Conservation (phyloP, 257 asterid genomes). For the Nicotiana noctiflora region DNA sequence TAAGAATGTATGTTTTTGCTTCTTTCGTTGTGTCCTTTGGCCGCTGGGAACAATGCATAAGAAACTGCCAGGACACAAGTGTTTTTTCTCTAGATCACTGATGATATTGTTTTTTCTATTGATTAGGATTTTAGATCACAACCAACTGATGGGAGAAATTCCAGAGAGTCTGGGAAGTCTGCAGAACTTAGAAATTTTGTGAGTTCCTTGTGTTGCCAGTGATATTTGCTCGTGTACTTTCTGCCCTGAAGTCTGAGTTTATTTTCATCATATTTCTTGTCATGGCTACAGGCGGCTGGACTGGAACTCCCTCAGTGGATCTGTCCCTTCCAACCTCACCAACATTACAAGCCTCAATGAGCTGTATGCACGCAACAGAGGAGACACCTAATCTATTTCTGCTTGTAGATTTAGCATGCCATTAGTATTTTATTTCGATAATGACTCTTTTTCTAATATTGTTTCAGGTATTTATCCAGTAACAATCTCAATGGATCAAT, state of each 20-base stretch:
- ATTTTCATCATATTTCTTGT: constrained; percentile 13
- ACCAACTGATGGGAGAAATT: constrained; percentile 49
- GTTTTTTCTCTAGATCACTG: constrained; percentile 1
- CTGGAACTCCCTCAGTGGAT: constrained; percentile 50
- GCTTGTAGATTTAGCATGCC: neutral
- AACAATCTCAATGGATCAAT: constrained; percentile 54
- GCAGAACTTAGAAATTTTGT: constrained; percentile 59
- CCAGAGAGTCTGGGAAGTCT: constrained; percentile 59
- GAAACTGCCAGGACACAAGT: neutral
- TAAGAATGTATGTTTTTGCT: neutral
- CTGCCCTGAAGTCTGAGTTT: neutral
- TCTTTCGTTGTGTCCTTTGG: neutral
- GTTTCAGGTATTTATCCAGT: constrained; percentile 65
- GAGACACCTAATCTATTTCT: neutral
- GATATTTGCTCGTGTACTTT: neutral
- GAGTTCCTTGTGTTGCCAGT: constrained; percentile 29
- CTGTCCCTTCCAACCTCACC: constrained; percentile 48
- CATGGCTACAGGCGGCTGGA: constrained; percentile 59
- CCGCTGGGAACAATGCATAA: neutral
- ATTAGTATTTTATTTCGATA: neutral
- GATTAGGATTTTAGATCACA: constrained; percentile 71
- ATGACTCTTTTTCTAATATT: constrained; percentile 12
- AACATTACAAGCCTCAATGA: constrained; percentile 53
- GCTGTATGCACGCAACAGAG: constrained; percentile 43
- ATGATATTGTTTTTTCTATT: constrained; percentile 3